phyloP scores from a whole-genome alignment of 495 filamentous ascomycete genomes.

The Neurospora africana region DNA sequence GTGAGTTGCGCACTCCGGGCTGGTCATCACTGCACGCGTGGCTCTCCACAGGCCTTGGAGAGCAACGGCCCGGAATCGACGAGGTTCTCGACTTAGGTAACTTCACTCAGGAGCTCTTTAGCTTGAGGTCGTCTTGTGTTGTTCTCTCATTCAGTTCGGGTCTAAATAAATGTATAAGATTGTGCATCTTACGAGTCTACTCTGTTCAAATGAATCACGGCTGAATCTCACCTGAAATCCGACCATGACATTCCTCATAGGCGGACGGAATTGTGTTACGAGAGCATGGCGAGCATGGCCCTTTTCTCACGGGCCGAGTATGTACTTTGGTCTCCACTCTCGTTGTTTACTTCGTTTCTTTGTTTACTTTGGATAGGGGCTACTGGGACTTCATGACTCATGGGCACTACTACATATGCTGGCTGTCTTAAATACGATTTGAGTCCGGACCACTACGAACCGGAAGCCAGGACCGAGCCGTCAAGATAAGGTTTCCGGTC shows the following conservation, averaged over 20 bases:
- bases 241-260: not conserved
- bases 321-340: not conserved
- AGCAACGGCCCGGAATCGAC: not conserved
- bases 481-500: not conserved
- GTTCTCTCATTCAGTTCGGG: not conserved
- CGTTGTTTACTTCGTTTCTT: not conserved
- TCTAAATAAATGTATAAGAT: not conserved
- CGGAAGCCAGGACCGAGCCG: not conserved
- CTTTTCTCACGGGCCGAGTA: not conserved
- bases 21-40: not conserved
- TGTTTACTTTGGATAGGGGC: not conserved
- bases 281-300: not conserved
- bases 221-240: not conserved
- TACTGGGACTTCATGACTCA: not conserved
- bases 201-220: not conserved
- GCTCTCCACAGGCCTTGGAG: not conserved
- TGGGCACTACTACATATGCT: too few relatives aligned
- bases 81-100: not conserved
- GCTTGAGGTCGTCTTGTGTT: not conserved
- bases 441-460: too few relatives aligned
- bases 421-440: too few relatives aligned
- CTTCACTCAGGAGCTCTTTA: not conserved
- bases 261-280: not conserved
- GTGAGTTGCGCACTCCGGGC: not conserved
- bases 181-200: not conserved